Conservation (phyloP, 176 grass and related monocot genomes). For the Aegilops sharonensis region DNA sequence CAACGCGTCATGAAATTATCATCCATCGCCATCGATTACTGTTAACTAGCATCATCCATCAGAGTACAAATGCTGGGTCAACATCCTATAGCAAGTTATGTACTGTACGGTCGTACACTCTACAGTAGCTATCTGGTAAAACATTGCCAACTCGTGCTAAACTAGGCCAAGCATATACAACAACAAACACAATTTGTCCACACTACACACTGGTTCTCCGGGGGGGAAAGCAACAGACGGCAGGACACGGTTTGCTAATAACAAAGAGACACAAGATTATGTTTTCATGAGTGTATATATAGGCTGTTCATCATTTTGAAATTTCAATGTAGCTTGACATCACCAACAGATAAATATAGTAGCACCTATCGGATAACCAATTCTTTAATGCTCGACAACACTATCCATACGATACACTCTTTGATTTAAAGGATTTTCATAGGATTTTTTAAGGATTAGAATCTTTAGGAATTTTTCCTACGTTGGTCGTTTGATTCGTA, state of each 20-base stretch:
- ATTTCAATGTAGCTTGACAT: neutral
- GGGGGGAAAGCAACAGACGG: neutral
- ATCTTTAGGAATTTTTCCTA: too few species aligned
- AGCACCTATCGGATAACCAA: neutral
- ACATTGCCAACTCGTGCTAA: constrained; percentile 2
- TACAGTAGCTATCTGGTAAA: neutral
- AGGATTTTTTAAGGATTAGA: too few species aligned
- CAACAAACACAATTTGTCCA: neutral
- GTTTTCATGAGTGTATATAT: neutral
- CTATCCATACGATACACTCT: neutral
- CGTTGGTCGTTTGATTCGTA: too few species aligned
- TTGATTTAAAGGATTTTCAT: too few species aligned
- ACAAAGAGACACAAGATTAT: neutral
- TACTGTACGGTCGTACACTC: neutral
- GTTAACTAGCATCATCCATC: constrained; percentile 19
- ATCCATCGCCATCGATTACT: neutral
- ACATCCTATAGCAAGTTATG: neutral
- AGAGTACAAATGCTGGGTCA: constrained; percentile 17
- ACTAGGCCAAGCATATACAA: neutral
- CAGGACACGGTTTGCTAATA: neutral
- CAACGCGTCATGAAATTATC: constrained; percentile 12
- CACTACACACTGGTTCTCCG: neutral
- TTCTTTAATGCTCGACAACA: neutral
- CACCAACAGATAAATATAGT: neutral
- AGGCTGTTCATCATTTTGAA: neutral